phyloP scores from a whole-genome alignment of 805 yeast genomes.

The Metschnikowia baotianmanensis region DNA sequence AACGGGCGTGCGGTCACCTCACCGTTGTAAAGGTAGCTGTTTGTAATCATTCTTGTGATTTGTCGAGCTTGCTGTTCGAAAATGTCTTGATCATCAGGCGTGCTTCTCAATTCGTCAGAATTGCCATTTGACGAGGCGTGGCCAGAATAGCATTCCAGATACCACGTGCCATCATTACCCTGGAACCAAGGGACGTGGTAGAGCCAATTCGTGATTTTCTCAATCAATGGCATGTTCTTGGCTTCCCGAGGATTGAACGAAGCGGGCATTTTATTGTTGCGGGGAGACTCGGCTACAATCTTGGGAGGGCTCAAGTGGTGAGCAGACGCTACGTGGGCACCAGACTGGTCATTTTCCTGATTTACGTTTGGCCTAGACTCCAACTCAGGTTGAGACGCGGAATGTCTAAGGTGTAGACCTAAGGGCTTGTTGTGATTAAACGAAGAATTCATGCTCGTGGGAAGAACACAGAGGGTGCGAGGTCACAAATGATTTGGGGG shows the following conservation, averaged over 20 bases:
- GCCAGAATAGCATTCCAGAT: constrained; percentile 52
- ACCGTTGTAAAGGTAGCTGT: constrained; percentile 17
- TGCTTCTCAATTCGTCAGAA: constrained; percentile 12
- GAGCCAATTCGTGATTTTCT: constrained; percentile 68
- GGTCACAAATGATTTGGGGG: constrained; percentile 7
- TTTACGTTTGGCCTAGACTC: constrained; percentile 11
- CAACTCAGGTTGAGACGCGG: constrained; percentile 10
- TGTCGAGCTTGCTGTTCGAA: constrained; percentile 52
- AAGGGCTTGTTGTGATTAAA: constrained; percentile 10
- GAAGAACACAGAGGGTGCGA: constrained; percentile 7
- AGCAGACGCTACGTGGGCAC: constrained; percentile 10
- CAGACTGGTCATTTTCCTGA: constrained; percentile 10
- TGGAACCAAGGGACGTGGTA: constrained; percentile 50
- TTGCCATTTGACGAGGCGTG: constrained; percentile 27
- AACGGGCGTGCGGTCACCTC: constrained; percentile 17
- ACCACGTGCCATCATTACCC: constrained; percentile 21
- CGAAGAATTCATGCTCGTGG: constrained; percentile 8
- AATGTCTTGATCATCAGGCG: constrained; percentile 42
- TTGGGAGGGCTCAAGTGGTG: constrained; percentile 8
- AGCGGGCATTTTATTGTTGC: constrained; percentile 35
- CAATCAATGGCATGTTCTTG: constrained; percentile 60
- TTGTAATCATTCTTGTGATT: constrained; percentile 38
- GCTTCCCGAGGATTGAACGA: constrained; percentile 61
- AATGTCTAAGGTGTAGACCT: constrained; percentile 9
- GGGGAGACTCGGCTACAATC: constrained; percentile 6